phyloP scores from a whole-genome alignment of 2,329 filamentous ascomycete species.

The Samsoniella hepiali region DNA sequence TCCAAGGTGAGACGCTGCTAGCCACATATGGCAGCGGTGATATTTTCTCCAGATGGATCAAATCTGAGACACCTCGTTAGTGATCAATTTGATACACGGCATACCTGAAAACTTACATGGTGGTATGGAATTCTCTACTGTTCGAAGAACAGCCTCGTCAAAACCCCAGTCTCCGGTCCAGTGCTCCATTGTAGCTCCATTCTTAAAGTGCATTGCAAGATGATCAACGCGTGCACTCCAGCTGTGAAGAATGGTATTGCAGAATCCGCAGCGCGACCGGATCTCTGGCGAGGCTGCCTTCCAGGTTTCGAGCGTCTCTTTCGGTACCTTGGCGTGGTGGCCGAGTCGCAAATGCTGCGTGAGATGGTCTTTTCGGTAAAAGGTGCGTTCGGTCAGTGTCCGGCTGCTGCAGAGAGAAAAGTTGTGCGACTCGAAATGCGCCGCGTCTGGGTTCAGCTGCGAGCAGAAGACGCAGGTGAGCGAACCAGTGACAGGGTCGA shows the following conservation, averaged over 20 bases:
- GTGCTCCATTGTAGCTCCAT: slow-evolving; percentile 62
- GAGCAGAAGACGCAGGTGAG: slow-evolving; percentile 59
- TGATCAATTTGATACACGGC: slow-evolving; percentile 34
- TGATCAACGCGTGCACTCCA: slow-evolving; percentile 61
- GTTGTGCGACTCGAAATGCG: slow-evolving; percentile 58
- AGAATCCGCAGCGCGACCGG: slow-evolving; percentile 63
- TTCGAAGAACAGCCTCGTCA: slow-evolving; percentile 55
- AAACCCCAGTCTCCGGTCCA: slow-evolving; percentile 71
- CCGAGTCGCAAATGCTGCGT: slow-evolving; percentile 63
- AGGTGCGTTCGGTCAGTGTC: slow-evolving; percentile 56
- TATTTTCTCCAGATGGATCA: slow-evolving; percentile 61
- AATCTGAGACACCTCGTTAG: slow-evolving; percentile 49
- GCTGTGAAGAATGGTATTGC: slow-evolving; percentile 57
- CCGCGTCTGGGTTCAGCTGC: slow-evolving; percentile 49
- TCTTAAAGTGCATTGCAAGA: slow-evolving; percentile 64
- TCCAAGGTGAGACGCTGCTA: slow-evolving; percentile 40
- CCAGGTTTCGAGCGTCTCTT: slow-evolving; percentile 64
- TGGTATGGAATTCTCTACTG: slow-evolving; percentile 65
- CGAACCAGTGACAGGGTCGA: slow-evolving; percentile 57
- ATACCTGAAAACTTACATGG: slow-evolving; percentile 51
- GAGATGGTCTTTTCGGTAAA: slow-evolving; percentile 64
- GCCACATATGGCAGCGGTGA: slow-evolving; percentile 54
- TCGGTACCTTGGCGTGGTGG: slow-evolving; percentile 57
- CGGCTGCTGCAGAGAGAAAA: slow-evolving; percentile 65
- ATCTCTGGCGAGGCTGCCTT: slow-evolving; percentile 59